Percentiles rank a stretch among this genome's conserved stretches.
These are phyloP conservation scores for Boletus sp. DNA, from an alignment of 768 basidiomycete genomes.

Conservation along the genomic window DNA sequence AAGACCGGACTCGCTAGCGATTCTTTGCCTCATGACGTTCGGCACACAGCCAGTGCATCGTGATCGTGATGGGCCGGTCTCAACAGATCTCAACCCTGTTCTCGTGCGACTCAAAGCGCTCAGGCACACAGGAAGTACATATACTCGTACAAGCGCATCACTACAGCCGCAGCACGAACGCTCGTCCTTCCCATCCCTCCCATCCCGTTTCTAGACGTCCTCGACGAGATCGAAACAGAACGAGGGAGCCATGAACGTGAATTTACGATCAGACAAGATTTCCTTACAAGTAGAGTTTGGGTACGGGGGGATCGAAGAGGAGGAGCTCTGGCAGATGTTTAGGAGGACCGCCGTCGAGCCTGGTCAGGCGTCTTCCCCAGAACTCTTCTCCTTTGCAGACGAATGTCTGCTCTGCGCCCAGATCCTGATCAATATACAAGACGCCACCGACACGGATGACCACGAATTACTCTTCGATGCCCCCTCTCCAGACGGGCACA, in stretches of 20 bases:
- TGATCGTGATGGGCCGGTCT: neutral
- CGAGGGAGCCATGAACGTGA: slow-evolving; percentile 4
- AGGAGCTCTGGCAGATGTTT: slow-evolving; percentile 24
- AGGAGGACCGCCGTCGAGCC: slow-evolving; percentile 27
- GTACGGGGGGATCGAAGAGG: neutral
- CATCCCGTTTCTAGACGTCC: neutral
- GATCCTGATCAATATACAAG: slow-evolving; percentile 8
- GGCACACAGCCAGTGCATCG: neutral
- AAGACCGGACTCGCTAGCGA: too few relatives aligned
- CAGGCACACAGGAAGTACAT: slow-evolving; percentile 16
- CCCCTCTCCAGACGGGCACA: neutral
- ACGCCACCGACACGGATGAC: neutral
- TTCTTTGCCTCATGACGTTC: too few relatives aligned
- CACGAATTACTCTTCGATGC: neutral
- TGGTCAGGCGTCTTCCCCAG: slow-evolving; percentile 23
- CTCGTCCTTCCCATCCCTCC: neutral
- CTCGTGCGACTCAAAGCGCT: slow-evolving; percentile 8
- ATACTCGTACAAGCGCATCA: neutral
- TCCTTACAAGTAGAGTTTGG: slow-evolving; percentile 2
- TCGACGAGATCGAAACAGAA: neutral
- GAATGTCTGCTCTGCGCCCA: slow-evolving; percentile 32
- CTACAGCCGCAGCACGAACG: slow-evolving; percentile 15
- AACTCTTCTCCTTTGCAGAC: slow-evolving; percentile 23
- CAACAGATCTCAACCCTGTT: neutral
- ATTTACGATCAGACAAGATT: slow-evolving; percentile 13